A percentile compares a stretch with the other conserved stretches of the same genome.
Conservation (phyloP, 163 green algal genomes). For the Chloroidium sp. region DNA sequence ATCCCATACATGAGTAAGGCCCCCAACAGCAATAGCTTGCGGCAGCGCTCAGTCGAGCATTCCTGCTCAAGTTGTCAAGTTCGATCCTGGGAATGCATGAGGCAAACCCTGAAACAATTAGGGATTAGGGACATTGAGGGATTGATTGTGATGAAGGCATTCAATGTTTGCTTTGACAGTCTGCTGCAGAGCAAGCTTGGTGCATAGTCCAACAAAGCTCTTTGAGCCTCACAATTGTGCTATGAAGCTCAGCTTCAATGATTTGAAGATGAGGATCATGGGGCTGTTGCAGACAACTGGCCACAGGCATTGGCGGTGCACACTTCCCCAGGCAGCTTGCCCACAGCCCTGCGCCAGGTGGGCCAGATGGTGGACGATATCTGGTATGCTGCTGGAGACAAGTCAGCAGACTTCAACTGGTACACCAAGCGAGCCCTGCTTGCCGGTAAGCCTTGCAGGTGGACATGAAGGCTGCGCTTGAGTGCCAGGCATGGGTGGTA, state of each 20-base stretch:
- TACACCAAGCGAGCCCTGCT: conserved; percentile 15
- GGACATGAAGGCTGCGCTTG: too few relatives aligned
- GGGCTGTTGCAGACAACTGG: conserved; percentile 40
- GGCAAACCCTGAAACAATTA: not conserved
- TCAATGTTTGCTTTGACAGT: not conserved
- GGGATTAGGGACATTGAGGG: not conserved
- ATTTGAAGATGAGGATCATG: not conserved
- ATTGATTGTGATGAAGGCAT: not conserved
- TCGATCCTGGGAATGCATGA: not conserved
- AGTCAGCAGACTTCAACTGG: conserved; percentile 52
- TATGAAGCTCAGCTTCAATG: too few relatives aligned
- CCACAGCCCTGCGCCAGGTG: conserved; percentile 26
- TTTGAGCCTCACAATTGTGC: too few relatives aligned
- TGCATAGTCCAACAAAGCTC: too few relatives aligned
- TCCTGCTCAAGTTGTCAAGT: not conserved
- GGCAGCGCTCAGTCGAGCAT: not conserved
- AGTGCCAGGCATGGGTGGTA: too few relatives aligned
- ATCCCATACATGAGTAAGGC: conserved; percentile 33
- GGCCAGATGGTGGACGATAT: conserved; percentile 42
- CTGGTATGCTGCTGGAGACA: conserved; percentile 55
- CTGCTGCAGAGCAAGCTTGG: not conserved
- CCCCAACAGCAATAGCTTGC: not conserved
- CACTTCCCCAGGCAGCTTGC: conserved; percentile 28
- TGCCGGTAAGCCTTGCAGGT: conserved; percentile 12
- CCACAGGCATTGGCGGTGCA: conserved; percentile 45